Evolutionary conservation across 73 alveolate genomes (phyloP), one percentile per base, ranked within the genome.

Genomic region (Blepharisma japonicum): DNA sequence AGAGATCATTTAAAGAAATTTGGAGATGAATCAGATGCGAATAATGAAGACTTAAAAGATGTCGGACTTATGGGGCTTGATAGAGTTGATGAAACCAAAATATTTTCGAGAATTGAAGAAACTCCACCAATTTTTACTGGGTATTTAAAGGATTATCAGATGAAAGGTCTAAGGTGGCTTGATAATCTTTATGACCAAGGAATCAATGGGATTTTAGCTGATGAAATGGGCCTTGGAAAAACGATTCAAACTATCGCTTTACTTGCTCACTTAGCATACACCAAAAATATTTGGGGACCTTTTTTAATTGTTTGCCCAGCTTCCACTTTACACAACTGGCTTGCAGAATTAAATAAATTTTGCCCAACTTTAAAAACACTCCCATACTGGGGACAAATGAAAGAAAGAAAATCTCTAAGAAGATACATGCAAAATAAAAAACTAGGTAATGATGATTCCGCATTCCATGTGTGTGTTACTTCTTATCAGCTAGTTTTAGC

Each of bases 161-260:
- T 97, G 68, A 96, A 96, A 84, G 99, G 99, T 0, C 90, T 97
- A 42, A 88, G 98, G 76, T 97, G 99, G 99, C 83, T 97, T 55
- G 98, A 94, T 82, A 94, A 90, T 77, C 92, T 97, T 32, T 96
- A 94, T 81, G 98, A 95, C 55, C 91, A 94, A 78, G 99, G 99
- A 21, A 94, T 97, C 48, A 97, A 97, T 85, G 99, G 99, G 6
- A 97, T 97, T 55, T 83, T 97, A 42, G 99, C 99, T 5, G 99
- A 97, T 89, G 99, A 97, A 79, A 97, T 97, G 99, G 99, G 99
- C 4, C 86, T 97, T 6, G 99, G 99, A 32, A 97, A 97, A 80
- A 97, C 99, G 8, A 95, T 97, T 25, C 93, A 97, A 91, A 98
- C 98, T 0, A 97, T 97, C 20, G 90, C 99, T 9, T 87, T 97